A percentile compares a stretch with the other conserved stretches of the same genome.
Conservation (phyloP, 2,329 filamentous ascomycete species). For the Penicillium sp. region DNA sequence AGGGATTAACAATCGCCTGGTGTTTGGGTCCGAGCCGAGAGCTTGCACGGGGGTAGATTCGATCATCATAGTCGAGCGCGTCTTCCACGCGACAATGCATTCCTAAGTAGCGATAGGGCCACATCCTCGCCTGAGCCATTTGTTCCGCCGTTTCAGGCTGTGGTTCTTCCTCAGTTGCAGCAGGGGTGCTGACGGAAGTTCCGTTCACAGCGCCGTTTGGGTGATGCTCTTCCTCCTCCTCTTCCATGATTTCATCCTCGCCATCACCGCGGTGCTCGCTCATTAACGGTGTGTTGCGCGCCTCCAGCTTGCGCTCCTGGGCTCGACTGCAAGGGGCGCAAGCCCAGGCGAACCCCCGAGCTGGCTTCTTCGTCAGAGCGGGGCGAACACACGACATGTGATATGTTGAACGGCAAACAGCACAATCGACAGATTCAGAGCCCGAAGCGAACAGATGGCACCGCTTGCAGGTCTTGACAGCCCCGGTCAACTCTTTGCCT, state of each 20-base stretch:
- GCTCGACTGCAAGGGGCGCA: constrained; percentile 94
- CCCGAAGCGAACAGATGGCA: constrained; percentile 89
- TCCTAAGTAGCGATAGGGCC: constrained; percentile 94
- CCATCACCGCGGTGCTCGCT: constrained; percentile 57
- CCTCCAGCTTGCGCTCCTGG: constrained; percentile 91
- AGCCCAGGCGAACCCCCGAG: constrained; percentile 96
- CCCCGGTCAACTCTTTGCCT: constrained; percentile 92
- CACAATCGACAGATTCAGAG: constrained; percentile 97
- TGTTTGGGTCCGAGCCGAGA: constrained; percentile 89
- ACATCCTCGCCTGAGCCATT: constrained; percentile 88
- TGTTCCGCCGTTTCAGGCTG: constrained; percentile 78
- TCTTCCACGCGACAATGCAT: constrained; percentile 96
- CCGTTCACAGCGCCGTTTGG: constrained; percentile 55
- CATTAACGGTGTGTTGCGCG: constrained; percentile 79
- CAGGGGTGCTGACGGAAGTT: constrained; percentile 68
- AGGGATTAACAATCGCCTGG: constrained; percentile 82
- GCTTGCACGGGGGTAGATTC: constrained; percentile 94
- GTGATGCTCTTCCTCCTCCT: constrained; percentile 76
- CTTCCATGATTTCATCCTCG: constrained; percentile 67
- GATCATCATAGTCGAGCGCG: constrained; percentile 93
- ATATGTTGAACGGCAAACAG: constrained; percentile 91
- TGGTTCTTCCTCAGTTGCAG: constrained; percentile 56
- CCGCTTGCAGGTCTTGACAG: constrained; percentile 93
- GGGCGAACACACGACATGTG: constrained; percentile 98
- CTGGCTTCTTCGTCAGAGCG: constrained; percentile 91